A percentile compares a stretch with the other conserved stretches of the same genome.
Evolutionary conservation across 2,329 filamentous ascomycete species (phyloP).

Genomic region (Aspergillus caelatus): DNA sequence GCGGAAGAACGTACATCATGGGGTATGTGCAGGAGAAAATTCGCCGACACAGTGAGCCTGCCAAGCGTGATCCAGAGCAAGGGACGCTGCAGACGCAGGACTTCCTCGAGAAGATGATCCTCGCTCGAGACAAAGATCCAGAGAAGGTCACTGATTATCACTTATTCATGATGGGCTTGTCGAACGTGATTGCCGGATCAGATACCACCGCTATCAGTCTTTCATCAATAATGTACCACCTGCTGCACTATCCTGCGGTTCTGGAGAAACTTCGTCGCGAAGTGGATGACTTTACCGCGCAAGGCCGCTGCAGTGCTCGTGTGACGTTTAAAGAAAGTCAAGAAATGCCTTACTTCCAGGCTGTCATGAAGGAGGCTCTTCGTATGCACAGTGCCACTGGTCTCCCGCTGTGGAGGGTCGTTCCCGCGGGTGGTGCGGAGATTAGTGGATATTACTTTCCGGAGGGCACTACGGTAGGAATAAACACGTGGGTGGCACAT

Average conservation of each 20-base stretch:
- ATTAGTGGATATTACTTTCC: constrained; percentile 48
- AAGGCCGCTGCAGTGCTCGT: constrained; percentile 26
- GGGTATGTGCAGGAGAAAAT: constrained; percentile 39
- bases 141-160: constrained; percentile 46
- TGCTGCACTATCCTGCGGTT: constrained; percentile 40
- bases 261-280: constrained; percentile 35
- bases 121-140: constrained; percentile 46
- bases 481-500: constrained; percentile 51
- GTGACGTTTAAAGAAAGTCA: constrained; percentile 45
- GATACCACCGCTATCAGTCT: constrained; percentile 56
- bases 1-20: constrained; percentile 36
- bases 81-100: constrained; percentile 28
- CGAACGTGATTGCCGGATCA: constrained; percentile 39
- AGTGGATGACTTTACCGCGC: constrained; percentile 31
- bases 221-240: constrained; percentile 48
- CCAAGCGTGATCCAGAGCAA: constrained; percentile 6
- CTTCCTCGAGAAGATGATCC: constrained; percentile 49
- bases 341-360: constrained; percentile 56
- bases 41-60: constrained; percentile 24
- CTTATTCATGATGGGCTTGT: constrained; percentile 41
- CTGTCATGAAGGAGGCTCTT: constrained; percentile 57
- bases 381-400: constrained; percentile 55
- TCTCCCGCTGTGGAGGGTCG: constrained; percentile 53
- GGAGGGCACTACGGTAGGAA: constrained; percentile 45
- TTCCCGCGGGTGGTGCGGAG: constrained; percentile 49